Evolutionary conservation across 192 early-diverging fungal species (phyloP).

Genomic region (Anaeromyces robustus): DNA sequence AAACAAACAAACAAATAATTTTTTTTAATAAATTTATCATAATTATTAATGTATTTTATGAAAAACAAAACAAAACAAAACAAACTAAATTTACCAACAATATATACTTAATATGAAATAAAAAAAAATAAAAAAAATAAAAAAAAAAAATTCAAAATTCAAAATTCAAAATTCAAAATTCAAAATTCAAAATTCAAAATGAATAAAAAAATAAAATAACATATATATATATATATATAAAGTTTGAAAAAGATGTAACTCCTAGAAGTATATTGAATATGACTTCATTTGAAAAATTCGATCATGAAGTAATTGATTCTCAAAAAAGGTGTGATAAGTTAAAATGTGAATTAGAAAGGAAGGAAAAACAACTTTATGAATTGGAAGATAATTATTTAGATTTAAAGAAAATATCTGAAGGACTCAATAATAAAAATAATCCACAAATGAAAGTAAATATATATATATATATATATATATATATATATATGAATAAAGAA

Average conservation of each 20-base stretch:
- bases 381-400: slow-evolving; percentile 3
- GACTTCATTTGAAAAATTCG: slow-evolving; percentile 40
- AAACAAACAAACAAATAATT: too few relatives aligned
- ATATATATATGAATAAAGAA: too few relatives aligned
- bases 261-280: slow-evolving; percentile 4
- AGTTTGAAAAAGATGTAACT: slow-evolving; percentile 4
- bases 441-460: background rate
- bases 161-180: too few relatives aligned
- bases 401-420: background rate
- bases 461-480: slow-evolving; percentile 26
- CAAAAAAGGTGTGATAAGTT: slow-evolving; percentile 43
- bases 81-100: too few relatives aligned
- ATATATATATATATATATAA: slow-evolving; percentile 6
- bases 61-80: too few relatives aligned
- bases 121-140: too few relatives aligned
- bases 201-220: too few relatives aligned
- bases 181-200: too few relatives aligned
- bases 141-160: too few relatives aligned
- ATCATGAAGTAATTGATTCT: slow-evolving; percentile 36
- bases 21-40: too few relatives aligned
- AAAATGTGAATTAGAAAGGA: slow-evolving; percentile 27
- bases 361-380: slow-evolving; percentile 21
- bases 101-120: too few relatives aligned
- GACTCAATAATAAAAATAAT: background rate
- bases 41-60: too few relatives aligned